phyloP scores from a whole-genome alignment of 1,284 basidiomycete genomes.

The Naganishia cerealis region DNA sequence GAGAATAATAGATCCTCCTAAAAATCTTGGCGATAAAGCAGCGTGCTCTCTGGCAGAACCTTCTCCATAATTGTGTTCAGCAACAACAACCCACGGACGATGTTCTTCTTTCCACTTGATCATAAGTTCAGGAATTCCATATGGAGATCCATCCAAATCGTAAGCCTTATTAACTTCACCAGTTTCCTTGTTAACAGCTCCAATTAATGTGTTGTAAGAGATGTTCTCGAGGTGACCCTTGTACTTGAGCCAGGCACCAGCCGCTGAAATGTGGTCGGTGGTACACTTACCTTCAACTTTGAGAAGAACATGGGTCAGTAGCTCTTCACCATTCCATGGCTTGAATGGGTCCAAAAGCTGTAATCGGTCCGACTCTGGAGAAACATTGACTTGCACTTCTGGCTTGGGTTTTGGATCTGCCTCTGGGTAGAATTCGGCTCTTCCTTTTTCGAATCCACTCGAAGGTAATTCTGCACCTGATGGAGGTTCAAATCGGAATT shows the following conservation, averaged over 20 bases:
- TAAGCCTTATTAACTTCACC: slow-evolving; percentile 86
- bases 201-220: slow-evolving; percentile 84
- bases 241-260: slow-evolving; percentile 97
- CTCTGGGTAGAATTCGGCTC: no score
- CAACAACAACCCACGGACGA: slow-evolving; percentile 90
- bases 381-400: no score
- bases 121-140: slow-evolving; percentile 84
- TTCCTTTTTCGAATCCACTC: no score
- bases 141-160: slow-evolving; percentile 66
- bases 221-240: slow-evolving; percentile 91
- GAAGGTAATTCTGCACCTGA: no score
- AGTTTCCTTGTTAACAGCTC: slow-evolving; percentile 86
- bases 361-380: no score
- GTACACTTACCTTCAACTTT: slow-evolving; percentile 95
- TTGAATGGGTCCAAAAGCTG: no score
- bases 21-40: slow-evolving; percentile 92
- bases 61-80: slow-evolving; percentile 94
- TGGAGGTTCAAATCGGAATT: slow-evolving; percentile 79
- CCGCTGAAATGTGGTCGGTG: slow-evolving; percentile 95
- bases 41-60: slow-evolving; percentile 86
- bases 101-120: slow-evolving; percentile 77
- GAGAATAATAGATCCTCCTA: slow-evolving; percentile 79
- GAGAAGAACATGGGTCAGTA: slow-evolving; percentile 81
- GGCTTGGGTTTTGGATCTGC: no score
- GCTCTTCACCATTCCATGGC: no score